phyloP scores from a whole-genome alignment of 2,329 filamentous ascomycete genomes.

The Phialophora tarda region DNA sequence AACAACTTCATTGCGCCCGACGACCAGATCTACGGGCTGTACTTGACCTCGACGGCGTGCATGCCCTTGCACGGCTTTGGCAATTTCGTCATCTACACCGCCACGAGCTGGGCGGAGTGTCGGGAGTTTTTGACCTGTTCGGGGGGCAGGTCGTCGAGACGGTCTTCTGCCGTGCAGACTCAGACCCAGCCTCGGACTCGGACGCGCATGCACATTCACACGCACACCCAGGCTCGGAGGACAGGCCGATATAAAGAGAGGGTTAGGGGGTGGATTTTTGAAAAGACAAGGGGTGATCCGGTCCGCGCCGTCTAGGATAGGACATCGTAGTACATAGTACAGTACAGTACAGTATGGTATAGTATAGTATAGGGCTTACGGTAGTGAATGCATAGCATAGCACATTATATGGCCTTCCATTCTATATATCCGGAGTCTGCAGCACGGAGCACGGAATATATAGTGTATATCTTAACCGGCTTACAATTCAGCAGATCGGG shows the following conservation, averaged over 20 bases:
- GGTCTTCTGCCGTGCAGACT: constrained; percentile 6
- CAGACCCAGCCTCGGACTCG: too few relatives aligned
- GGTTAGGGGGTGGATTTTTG: neutral
- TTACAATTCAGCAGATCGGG: too few relatives aligned
- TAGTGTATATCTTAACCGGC: too few relatives aligned
- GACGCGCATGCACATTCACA: too few relatives aligned
- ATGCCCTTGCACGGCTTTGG: constrained; percentile 33
- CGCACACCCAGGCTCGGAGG: neutral
- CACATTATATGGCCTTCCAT: neutral
- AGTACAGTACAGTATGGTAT: neutral
- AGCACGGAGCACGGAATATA: too few relatives aligned
- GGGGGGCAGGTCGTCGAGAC: constrained; percentile 5
- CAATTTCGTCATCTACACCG: constrained; percentile 31
- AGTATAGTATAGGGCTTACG: neutral
- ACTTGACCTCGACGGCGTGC: constrained; percentile 27
- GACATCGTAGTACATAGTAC: neutral
- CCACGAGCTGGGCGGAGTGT: constrained; percentile 30
- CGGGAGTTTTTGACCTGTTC: constrained; percentile 24
- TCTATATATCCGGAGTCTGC: neutral
- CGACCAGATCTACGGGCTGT: constrained; percentile 32
- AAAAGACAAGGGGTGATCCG: neutral
- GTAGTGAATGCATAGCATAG: neutral
- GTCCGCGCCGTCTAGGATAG: neutral
- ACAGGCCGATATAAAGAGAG: neutral
- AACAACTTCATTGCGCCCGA: constrained; percentile 32